These are phyloP conservation scores for Agarophyton chilense DNA, from an alignment of 23 red algal species.

Conservation along the genomic window DNA sequence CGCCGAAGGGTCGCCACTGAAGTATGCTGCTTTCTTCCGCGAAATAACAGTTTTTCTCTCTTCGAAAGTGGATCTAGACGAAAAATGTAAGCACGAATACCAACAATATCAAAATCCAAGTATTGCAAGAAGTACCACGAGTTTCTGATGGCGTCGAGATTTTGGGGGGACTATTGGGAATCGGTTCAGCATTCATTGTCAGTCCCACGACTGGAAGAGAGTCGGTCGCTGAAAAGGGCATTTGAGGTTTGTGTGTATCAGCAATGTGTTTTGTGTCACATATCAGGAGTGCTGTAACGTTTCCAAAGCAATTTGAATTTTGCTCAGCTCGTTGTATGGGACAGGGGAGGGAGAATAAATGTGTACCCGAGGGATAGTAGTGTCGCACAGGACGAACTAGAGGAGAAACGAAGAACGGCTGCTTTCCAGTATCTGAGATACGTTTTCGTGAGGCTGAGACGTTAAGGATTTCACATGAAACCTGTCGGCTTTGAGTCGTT, in stretches of 20 bases:
- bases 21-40: too few species aligned
- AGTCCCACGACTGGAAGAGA: background rate
- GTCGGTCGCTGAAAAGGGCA: background rate
- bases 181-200: background rate
- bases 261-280: background rate
- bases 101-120: background rate
- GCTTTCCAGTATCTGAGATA: background rate
- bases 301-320: background rate
- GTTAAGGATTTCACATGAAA: background rate
- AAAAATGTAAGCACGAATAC: background rate
- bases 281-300: background rate
- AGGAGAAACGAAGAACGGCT: background rate
- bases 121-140: background rate
- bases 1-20: too few species aligned
- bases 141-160: background rate
- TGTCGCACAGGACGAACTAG: background rate
- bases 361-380: background rate
- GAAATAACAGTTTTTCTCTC: too few species aligned
- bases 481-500: background rate
- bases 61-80: background rate
- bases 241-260: background rate
- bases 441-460: background rate
- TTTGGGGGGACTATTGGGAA: background rate
- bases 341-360: too few species aligned
- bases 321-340: background rate